phyloP scores from a whole-genome alignment of 139 green algal genomes.

The Coelastrella sp. region DNA sequence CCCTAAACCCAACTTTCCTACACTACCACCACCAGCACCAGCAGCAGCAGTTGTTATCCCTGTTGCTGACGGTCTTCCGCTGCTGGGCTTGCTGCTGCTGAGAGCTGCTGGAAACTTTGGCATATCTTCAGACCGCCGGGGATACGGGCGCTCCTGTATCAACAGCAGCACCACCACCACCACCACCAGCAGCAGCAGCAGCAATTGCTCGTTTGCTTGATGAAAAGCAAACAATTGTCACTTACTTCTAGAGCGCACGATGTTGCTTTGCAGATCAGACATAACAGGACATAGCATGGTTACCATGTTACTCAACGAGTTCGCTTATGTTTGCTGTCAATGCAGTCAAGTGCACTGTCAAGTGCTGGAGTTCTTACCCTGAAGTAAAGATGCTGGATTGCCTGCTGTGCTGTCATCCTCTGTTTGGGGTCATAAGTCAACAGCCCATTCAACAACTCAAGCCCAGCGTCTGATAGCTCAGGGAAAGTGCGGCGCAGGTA shows the following conservation, averaged over 20 bases:
- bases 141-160: slow-evolving; percentile 66
- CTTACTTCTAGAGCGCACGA: too few species aligned
- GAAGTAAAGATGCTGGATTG: slow-evolving; percentile 71
- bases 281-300: too few species aligned
- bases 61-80: neutral
- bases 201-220: too few species aligned
- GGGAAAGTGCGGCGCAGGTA: slow-evolving; percentile 63
- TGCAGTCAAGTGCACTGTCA: too few species aligned
- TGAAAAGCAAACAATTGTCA: too few species aligned
- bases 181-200: slow-evolving; percentile 6
- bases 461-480: slow-evolving; percentile 52
- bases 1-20: neutral
- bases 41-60: neutral
- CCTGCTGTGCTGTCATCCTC: slow-evolving; percentile 62
- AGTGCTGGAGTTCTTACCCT: too few species aligned
- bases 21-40: neutral
- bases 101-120: slow-evolving; percentile 71
- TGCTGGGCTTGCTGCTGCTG: slow-evolving; percentile 42
- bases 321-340: too few species aligned
- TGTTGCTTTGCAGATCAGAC: too few species aligned
- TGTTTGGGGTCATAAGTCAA: slow-evolving; percentile 67
- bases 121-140: slow-evolving; percentile 68
- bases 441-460: slow-evolving; percentile 75
- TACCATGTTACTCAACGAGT: too few species aligned
- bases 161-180: slow-evolving; percentile 50